Evolutionary conservation across 352 stramenopile genomes (phyloP).

Genomic region (Pythium graminicola): DNA sequence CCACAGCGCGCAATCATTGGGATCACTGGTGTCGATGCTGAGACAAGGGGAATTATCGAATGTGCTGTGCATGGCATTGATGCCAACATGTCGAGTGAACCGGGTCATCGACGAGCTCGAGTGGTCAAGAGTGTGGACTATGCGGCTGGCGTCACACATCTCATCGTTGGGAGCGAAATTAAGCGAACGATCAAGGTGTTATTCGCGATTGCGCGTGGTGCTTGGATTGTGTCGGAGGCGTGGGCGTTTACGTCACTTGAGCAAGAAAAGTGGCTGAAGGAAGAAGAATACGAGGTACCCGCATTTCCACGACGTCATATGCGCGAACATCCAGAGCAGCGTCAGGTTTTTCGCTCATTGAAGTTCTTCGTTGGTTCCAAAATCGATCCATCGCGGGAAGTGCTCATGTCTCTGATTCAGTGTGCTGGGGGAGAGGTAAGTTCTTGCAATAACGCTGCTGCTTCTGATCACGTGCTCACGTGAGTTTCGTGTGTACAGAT

Average conservation of each 20-base stretch:
- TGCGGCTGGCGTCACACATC: conserved; percentile 59
- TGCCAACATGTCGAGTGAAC: conserved; percentile 40
- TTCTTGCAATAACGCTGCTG: background rate
- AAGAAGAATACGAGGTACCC: conserved; percentile 57
- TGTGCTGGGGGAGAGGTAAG: conserved; percentile 66
- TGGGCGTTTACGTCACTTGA: conserved; percentile 80
- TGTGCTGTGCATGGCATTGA: conserved; percentile 78
- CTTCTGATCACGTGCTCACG: background rate
- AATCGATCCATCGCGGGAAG: conserved; percentile 62
- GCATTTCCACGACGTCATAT: conserved; percentile 44
- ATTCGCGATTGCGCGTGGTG: conserved; percentile 72
- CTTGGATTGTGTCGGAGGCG: conserved; percentile 72
- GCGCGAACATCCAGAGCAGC: conserved; percentile 36
- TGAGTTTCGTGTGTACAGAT: conserved; percentile 29
- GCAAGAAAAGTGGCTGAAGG: conserved; percentile 57
- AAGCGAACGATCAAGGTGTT: conserved; percentile 82
- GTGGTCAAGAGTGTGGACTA: conserved; percentile 80
- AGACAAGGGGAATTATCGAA: conserved; percentile 52
- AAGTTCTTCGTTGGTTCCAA: conserved; percentile 73
- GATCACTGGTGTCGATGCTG: conserved; percentile 64
- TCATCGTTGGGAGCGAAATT: conserved; percentile 59
- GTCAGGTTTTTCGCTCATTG: conserved; percentile 51
- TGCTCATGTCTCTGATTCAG: conserved; percentile 67
- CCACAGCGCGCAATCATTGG: conserved; percentile 50
- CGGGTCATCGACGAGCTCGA: conserved; percentile 50